Base-by-base conservation (phyloP, 345 rosid genomes). In the Camelina laxa region DNA sequence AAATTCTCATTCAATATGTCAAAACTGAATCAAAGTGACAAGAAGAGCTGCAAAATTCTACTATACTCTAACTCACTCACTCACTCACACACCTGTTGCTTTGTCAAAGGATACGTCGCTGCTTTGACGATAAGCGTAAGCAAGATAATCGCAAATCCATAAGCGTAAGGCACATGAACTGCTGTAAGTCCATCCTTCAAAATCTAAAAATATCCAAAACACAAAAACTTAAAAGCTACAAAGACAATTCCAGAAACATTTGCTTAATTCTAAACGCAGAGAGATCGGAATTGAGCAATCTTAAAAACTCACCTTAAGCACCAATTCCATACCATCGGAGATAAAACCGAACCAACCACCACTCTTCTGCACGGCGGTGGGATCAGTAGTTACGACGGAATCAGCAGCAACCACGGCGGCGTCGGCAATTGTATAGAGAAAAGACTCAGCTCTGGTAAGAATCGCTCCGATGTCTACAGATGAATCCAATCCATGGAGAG, bases 281-380 rank as follows among this genome's bases (percentile, higher is more conserved):
- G 27, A 31, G 61, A 60, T 69, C 51, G 30, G 22, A 64, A 76
- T 67, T 60, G 4, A 54, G 56, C 49, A 10, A 24, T 20, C 15
- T 69, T 14, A 22, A 35, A 35, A 56, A 27, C 12, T 80, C 70
- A 89, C 99, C 93, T 91, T 95, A 50, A 92, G 97, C 27, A 92
- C 97, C 57, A 85, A 58, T 69, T 95, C 99, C 99, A 92, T 92
- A 14, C 78, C 79, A 13, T 95, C 96, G 8, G 99, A 85, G 78
- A 95, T 90, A 45, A 92, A 92, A 8, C 93, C 93, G 69, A 95
- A 92, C 97, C 97, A 95, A 7, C 97, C 93, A 8, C 97, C 93
- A 67, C 53, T 88, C 85, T 90, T 95, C 78, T 87, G 96, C 10
- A 73, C 83, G 30, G 83, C 79, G 5, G 80, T 74, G 4, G 80